These are phyloP conservation scores for Multifurca ochricompacta DNA, from an alignment of 768 basidiomycete genomes.

Conservation along the genomic window DNA sequence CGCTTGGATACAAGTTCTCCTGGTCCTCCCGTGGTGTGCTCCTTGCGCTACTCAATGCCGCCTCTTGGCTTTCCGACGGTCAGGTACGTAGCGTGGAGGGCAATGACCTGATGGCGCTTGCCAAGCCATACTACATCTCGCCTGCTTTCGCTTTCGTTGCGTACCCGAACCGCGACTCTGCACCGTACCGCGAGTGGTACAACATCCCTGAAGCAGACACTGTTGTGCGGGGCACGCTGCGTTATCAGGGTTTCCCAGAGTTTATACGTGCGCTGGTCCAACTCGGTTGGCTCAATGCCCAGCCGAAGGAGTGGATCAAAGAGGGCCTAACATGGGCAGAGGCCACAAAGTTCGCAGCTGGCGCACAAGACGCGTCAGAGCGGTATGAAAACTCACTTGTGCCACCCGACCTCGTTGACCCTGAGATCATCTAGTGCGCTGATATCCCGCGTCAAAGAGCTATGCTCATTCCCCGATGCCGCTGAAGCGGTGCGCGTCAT, in stretches of 20 bases:
- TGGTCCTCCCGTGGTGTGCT: conserved; percentile 97
- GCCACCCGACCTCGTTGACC: neutral
- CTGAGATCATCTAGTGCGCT: conserved; percentile 46
- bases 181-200: conserved; percentile 87
- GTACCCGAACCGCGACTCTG: conserved; percentile 94
- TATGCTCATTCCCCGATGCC: conserved; percentile 66
- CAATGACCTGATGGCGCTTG: conserved; percentile 79
- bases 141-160: conserved; percentile 95
- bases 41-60: conserved; percentile 87
- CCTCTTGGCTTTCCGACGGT: conserved; percentile 65
- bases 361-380: conserved; percentile 61
- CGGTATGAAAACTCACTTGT: conserved; percentile 35
- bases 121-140: conserved; percentile 90
- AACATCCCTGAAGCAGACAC: conserved; percentile 91
- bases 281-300: conserved; percentile 78
- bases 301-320: conserved; percentile 69
- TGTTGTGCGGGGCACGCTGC: conserved; percentile 83
- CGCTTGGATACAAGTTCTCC: conserved; percentile 98
- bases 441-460: conserved; percentile 56
- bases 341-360: conserved; percentile 67
- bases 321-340: conserved; percentile 75
- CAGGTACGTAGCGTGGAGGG: conserved; percentile 63
- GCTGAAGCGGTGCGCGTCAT: conserved; percentile 70
- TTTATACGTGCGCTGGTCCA: conserved; percentile 84
- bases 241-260: conserved; percentile 95